phyloP scores from a whole-genome alignment of 805 yeast genomes.

The Monosporozyma yasuniensis region DNA sequence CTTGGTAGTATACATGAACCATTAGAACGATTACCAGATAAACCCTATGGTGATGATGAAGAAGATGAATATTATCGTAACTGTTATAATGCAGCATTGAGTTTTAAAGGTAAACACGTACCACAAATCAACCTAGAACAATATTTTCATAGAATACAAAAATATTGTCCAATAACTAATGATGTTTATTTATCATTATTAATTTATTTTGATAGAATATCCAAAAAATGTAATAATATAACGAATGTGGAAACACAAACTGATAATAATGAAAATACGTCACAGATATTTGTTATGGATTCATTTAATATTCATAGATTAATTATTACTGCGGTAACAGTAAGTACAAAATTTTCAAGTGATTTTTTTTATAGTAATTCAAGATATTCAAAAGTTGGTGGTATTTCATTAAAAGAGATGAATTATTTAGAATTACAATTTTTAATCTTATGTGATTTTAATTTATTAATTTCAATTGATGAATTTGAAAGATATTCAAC shows the following conservation, averaged over 20 bases:
- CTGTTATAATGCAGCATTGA: constrained; percentile 53
- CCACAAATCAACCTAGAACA: constrained; percentile 93
- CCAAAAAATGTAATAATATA: constrained; percentile 43
- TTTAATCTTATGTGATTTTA: constrained; percentile 73
- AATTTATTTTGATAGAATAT: constrained; percentile 91
- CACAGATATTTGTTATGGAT: constrained; percentile 86
- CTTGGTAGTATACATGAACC: neutral
- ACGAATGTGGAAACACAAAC: constrained; percentile 6
- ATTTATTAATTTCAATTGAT: constrained; percentile 77
- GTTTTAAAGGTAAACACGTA: constrained; percentile 91
- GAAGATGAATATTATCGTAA: neutral
- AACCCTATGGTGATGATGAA: neutral
- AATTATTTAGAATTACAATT: constrained; percentile 90
- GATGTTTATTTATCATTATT: constrained; percentile 85
- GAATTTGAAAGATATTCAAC: constrained; percentile 90
- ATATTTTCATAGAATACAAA: constrained; percentile 79
- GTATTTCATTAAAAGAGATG: constrained; percentile 84
- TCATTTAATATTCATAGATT: constrained; percentile 90
- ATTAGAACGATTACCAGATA: neutral
- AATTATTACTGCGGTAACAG: constrained; percentile 90
- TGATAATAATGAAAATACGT: constrained; percentile 16
- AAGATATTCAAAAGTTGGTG: constrained; percentile 92
- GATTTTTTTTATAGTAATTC: constrained; percentile 92
- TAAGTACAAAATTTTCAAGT: constrained; percentile 87
- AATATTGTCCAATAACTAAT: constrained; percentile 97